Evolutionary conservation across 768 basidiomycete genomes (phyloP).

Genomic region (Fomitopsis pulvina): DNA sequence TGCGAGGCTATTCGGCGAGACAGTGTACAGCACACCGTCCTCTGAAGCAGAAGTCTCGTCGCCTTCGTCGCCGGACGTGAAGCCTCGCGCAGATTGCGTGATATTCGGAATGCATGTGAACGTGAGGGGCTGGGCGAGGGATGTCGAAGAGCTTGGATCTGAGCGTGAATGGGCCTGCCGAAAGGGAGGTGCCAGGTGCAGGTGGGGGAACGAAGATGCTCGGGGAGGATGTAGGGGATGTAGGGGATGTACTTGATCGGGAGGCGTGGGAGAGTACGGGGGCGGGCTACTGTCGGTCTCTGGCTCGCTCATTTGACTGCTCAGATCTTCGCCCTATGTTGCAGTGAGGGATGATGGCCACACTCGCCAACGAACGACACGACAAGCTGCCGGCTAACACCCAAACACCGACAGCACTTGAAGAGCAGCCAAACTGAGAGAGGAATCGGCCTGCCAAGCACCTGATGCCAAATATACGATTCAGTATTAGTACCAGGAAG

Average conservation of each 20-base stretch:
- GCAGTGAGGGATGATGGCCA: too few relatives aligned
- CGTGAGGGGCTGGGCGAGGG: neutral
- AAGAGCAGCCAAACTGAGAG: too few relatives aligned
- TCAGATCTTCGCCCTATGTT: too few relatives aligned
- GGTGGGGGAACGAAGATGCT: neutral
- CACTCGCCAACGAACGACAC: too few relatives aligned
- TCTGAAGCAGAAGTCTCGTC: neutral
- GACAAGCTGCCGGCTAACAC: too few relatives aligned
- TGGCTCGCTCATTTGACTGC: neutral
- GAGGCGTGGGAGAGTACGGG: constrained; percentile 5
- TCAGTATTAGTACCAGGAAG: too few relatives aligned
- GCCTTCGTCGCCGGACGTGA: neutral
- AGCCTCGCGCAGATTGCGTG: neutral
- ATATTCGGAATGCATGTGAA: neutral
- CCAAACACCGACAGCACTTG: too few relatives aligned
- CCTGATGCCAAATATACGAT: too few relatives aligned
- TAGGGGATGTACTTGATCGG: neutral
- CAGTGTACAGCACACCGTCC: neutral
- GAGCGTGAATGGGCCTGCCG: neutral
- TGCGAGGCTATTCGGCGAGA: neutral
- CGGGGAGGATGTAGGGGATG: neutral
- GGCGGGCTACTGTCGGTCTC: constrained; percentile 1
- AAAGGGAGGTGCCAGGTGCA: neutral
- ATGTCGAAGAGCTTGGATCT: neutral
- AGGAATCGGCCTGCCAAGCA: too few relatives aligned